A percentile compares a stretch with the other conserved stretches of the same genome.
Conservation (phyloP, 129 eudicot genomes). For the Chrysanthemum makinoi region DNA sequence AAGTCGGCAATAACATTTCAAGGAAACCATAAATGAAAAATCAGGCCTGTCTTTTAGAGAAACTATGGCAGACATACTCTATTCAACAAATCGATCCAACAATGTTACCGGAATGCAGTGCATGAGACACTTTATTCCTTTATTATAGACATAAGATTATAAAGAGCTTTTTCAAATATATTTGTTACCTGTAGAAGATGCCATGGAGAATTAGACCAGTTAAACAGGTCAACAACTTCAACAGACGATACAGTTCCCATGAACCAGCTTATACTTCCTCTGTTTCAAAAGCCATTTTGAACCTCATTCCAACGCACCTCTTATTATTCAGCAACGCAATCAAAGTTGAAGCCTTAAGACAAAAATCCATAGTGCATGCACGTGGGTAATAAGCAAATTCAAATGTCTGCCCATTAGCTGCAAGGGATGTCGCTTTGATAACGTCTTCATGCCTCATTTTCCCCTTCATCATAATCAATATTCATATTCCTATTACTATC, state of each 20-base stretch:
- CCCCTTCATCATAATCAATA: slow-evolving; percentile 33
- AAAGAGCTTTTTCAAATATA: not conserved
- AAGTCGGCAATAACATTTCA: not conserved
- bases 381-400: slow-evolving; percentile 82
- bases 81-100: slow-evolving; percentile 8
- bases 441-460: slow-evolving; percentile 68
- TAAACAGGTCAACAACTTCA: too few species aligned
- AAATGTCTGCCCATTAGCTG: slow-evolving; percentile 73
- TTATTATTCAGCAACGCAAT: slow-evolving; percentile 43
- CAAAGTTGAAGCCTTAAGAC: slow-evolving; percentile 66
- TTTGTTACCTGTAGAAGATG: too few species aligned
- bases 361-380: slow-evolving; percentile 70
- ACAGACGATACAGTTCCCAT: too few species aligned
- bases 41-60: not conserved
- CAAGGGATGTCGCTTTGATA: slow-evolving; percentile 60
- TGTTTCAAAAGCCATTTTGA: slow-evolving; percentile 89
- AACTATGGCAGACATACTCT: not conserved
- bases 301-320: slow-evolving; percentile 84
- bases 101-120: slow-evolving; percentile 14
- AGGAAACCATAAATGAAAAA: not conserved
- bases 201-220: too few species aligned
- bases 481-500: slow-evolving; percentile 34
- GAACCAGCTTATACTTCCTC: slow-evolving; percentile 38
- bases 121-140: not conserved
- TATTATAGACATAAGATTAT: not conserved